Percentiles rank a stretch among this genome's conserved stretches.
Evolutionary conservation across 495 filamentous ascomycete species (phyloP).

Genomic region (Hyaloscypha finlandica): DNA sequence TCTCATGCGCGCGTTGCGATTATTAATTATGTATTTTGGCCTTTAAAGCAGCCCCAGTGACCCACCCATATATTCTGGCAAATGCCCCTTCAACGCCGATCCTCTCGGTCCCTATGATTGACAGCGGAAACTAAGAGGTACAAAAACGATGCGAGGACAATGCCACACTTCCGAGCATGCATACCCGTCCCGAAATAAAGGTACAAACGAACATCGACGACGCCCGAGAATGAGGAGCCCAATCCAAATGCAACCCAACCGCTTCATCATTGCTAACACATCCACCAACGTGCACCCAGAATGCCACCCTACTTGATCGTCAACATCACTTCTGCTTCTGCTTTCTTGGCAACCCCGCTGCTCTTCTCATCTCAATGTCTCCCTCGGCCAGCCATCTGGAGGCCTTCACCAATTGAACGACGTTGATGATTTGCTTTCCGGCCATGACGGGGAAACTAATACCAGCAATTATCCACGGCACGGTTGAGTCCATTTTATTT

Average conservation of each 20-base stretch:
- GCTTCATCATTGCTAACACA: constrained; percentile 3
- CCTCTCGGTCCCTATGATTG: constrained; percentile 20
- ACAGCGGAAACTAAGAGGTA: constrained; percentile 14
- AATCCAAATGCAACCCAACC: constrained; percentile 4
- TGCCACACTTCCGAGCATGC: constrained; percentile 8
- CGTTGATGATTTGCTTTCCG: constrained; percentile 90
- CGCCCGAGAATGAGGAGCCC: not conserved
- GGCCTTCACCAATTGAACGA: constrained; percentile 92
- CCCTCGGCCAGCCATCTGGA: constrained; percentile 90
- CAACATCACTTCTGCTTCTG: constrained; percentile 33
- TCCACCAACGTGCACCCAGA: not conserved
- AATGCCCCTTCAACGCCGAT: constrained; percentile 13
- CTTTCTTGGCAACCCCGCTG: constrained; percentile 49
- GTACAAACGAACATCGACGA: constrained; percentile 5
- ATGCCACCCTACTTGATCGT: not conserved
- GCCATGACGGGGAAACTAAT: constrained; percentile 84
- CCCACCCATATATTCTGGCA: not conserved
- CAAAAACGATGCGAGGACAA: constrained; percentile 10
- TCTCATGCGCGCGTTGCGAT: not conserved
- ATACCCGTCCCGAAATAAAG: constrained; percentile 9
- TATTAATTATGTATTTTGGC: not conserved
- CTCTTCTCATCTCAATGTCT: constrained; percentile 62
- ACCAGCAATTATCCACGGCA: constrained; percentile 87
- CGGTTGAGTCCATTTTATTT: constrained; percentile 83
- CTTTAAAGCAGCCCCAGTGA: not conserved